Conservation (phyloP, 164 flowering plant species). For the Liquidambar formosana region DNA sequence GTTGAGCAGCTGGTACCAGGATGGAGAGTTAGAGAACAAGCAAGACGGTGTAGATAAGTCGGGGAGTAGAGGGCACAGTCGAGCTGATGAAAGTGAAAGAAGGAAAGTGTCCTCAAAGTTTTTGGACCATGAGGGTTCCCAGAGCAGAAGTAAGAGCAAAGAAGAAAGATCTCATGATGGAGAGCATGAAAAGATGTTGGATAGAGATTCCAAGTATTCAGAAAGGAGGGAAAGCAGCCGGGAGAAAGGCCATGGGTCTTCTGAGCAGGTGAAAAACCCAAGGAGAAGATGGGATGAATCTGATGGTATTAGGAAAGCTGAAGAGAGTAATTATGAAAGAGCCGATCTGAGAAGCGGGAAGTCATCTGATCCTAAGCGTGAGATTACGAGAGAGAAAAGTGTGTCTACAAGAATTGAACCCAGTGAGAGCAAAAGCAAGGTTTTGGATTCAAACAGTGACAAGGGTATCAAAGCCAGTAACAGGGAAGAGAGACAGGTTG, state of each 20-base stretch:
- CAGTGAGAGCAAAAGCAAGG: constrained; percentile 47
- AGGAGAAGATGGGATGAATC: constrained; percentile 84
- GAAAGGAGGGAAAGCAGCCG: constrained; percentile 60
- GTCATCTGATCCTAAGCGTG: constrained; percentile 55
- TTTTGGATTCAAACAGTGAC: constrained; percentile 44
- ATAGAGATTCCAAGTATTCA: constrained; percentile 58
- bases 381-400: constrained; percentile 49
- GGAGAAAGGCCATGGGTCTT: constrained; percentile 61
- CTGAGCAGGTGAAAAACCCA: constrained; percentile 48
- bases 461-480: constrained; percentile 45
- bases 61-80: constrained; percentile 46
- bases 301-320: constrained; percentile 37
- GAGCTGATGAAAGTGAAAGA: constrained; percentile 56
- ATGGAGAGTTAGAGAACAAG: constrained; percentile 63
- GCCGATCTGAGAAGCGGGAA: constrained; percentile 50
- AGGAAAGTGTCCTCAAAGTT: constrained; percentile 50
- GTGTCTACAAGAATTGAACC: constrained; percentile 38
- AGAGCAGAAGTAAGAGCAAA: constrained; percentile 49
- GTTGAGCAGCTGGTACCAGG: constrained; percentile 71
- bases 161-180: constrained; percentile 48
- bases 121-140: constrained; percentile 50
- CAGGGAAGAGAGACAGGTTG: constrained; percentile 64
- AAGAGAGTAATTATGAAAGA: constrained; percentile 50
- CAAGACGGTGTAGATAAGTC: constrained; percentile 55
- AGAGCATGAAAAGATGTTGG: constrained; percentile 50